These are phyloP conservation scores for Galerina marginata DNA, from an alignment of 768 basidiomycete species.

Conservation along the genomic window DNA sequence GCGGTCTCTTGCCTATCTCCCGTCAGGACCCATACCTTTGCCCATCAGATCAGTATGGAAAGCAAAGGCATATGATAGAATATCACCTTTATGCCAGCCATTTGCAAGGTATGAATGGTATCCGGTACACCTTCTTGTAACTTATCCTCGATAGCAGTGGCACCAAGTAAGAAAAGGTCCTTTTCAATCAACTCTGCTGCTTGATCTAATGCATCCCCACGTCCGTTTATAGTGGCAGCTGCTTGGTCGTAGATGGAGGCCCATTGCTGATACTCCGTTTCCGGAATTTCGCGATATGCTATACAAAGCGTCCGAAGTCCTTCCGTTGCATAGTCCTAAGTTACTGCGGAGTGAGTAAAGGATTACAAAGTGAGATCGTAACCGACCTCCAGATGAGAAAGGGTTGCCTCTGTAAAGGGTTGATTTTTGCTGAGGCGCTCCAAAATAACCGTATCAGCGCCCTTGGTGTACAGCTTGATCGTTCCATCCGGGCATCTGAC, in stretches of 20 bases:
- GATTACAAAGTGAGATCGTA: constrained; percentile 6
- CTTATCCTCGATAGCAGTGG: constrained; percentile 98
- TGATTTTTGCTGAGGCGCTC: constrained; percentile 91
- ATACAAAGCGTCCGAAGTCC: constrained; percentile 97
- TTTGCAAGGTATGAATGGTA: constrained; percentile 95
- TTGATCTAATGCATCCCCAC: constrained; percentile 91
- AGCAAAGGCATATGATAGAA: constrained; percentile 6
- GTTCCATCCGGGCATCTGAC: constrained; percentile 86
- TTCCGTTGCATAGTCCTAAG: constrained; percentile 93
- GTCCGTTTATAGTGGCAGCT: constrained; percentile 93
- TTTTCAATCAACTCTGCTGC: constrained; percentile 97
- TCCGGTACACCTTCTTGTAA: constrained; percentile 98
- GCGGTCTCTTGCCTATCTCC: constrained; percentile 99
- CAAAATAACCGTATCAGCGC: constrained; percentile 96
- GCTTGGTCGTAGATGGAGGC: constrained; percentile 87
- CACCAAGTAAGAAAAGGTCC: constrained; percentile 90
- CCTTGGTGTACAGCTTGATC: constrained; percentile 96
- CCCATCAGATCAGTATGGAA: background rate
- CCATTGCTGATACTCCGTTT: constrained; percentile 93
- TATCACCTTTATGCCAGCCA: constrained; percentile 91
- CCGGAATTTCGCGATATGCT: constrained; percentile 90
- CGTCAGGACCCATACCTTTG: constrained; percentile 93
- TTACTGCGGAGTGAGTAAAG: background rate
- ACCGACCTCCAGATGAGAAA: constrained; percentile 87
- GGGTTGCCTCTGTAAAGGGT: constrained; percentile 82